phyloP scores from a whole-genome alignment of 352 stramenopile genomes.

The Pythium utonaiense region DNA sequence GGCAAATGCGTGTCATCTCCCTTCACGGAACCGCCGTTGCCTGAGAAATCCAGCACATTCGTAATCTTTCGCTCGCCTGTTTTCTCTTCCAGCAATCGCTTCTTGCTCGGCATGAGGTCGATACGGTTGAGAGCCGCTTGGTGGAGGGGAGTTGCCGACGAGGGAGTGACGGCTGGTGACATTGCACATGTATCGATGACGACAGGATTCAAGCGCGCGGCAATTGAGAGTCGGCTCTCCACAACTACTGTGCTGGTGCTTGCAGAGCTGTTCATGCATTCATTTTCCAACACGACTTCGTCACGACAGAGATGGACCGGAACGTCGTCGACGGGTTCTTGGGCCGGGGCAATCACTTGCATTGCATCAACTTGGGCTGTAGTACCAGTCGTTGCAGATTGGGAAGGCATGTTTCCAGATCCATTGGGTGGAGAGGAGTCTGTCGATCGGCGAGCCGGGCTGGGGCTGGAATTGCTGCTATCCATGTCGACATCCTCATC shows the following conservation, averaged over 20 bases:
- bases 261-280: not conserved
- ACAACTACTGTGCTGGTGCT: not conserved
- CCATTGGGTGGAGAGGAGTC: not conserved
- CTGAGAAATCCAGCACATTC: not conserved
- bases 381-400: not conserved
- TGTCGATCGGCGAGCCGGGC: not conserved
- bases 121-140: not conserved
- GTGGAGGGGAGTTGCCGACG: not conserved
- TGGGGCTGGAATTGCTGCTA: not conserved
- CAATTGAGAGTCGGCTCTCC: not conserved
- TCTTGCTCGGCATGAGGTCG: not conserved
- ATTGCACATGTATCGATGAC: not conserved
- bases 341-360: conserved; percentile 3
- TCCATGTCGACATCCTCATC: conserved; percentile 1
- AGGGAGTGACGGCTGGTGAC: not conserved
- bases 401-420: not conserved
- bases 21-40: not conserved
- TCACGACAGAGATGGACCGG: conserved; percentile 6
- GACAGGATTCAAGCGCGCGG: not conserved
- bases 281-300: not conserved
- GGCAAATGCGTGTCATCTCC: conserved; percentile 13
- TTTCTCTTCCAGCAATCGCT: not conserved
- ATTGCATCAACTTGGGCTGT: not conserved
- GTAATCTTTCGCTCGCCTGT: not conserved
- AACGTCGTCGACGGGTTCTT: conserved; percentile 15